Evolutionary conservation across 345 rosid species (phyloP), one percentile per base, ranked within the genome.

Genomic region (Carallia brachiata): DNA sequence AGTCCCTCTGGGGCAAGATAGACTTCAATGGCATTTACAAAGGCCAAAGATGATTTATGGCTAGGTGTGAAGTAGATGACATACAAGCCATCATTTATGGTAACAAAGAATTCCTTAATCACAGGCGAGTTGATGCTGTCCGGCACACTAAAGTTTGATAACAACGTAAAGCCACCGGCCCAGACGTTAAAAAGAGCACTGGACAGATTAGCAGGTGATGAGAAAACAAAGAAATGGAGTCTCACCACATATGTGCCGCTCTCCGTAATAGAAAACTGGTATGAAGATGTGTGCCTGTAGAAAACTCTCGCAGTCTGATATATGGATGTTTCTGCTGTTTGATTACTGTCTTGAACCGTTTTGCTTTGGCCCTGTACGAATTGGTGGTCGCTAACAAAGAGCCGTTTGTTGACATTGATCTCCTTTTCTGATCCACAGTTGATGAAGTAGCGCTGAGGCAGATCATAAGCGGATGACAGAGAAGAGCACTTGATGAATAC

Each of bases 11-110:
- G 84, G 15, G 75, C 79, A 15, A 59, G 73, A 69, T 90, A 85
- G 65, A 81, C 84, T 72, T 88, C 94, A 0, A 90, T 80, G 66
- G 96, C 96, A 58, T 84, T 92, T 17, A 85, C 59, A 63, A 85
- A 70, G 4, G 94, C 85, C 0, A 89, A 64, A 19, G 90, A 87
- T 3, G 79, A 70, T 2, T 0, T 73, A 17, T 37, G 31, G 6
- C 28, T 16, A 1, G 93, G 93, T 6, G 4, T 16, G 57, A 87
- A 88, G 15, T 3, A 62, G 67, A 89, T 63, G 1, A 1, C 7
- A 36, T 69, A 70, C 7, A 31, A 59, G 5, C 67, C 71, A 3
- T 1, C 0, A 65, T 8, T 34, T 47, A 69, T 34, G 28, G 9
- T 12, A 3, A 75, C 36, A 6, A 69, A 31, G 58, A 63, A 75